Base-by-base conservation (phyloP, 1,139 yeast genomes). In the Scheffersomyces titani region DNA sequence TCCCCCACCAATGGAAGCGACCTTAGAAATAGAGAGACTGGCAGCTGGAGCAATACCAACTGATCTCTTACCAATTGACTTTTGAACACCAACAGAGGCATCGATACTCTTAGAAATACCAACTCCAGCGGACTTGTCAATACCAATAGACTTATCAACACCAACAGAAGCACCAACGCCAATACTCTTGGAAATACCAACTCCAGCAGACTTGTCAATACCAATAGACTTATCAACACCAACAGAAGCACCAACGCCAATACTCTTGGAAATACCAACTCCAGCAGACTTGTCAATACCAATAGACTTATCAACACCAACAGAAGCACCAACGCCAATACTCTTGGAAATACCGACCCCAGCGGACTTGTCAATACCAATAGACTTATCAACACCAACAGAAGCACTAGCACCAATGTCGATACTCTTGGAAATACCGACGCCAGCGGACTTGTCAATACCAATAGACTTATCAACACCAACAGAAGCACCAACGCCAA, bases 21-120 rank as follows among this genome's bases (percentile, higher is more conserved):
- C 72, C 52, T 70, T 69, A 47, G 68, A 62, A 48, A 72, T 72
- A 36, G 66, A 61, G 56, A 72, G 69, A 30, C 67, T 65, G 51
- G 76, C 75, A 61, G 68, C 68, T 53, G 75, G 75, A 30, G 40
- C 40, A 30, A 30, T 16, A 30, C 13, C 40, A 30, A 30, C 13
- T 9, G 40, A 30, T 30, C 40, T 30, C 40, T 30, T 30, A 30
- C 40, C 40, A 5, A 30, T 30, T 11, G 40, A 30, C 16, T 30
- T 30, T 30, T 30, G 40, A 30, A 30, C 16, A 9, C 40, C 40
- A 30, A 30, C 40, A 30, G 40, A 30, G 40, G 40, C 40, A 11
- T 30, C 40, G 2, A 6, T 6, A 24, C 13, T 7, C 36, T 24
- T 24, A 13, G 24, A 22, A 22, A 6, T 6, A 22, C 9, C 36